phyloP scores from a whole-genome alignment of 1,284 basidiomycete genomes.

The Lentinus polychrous region DNA sequence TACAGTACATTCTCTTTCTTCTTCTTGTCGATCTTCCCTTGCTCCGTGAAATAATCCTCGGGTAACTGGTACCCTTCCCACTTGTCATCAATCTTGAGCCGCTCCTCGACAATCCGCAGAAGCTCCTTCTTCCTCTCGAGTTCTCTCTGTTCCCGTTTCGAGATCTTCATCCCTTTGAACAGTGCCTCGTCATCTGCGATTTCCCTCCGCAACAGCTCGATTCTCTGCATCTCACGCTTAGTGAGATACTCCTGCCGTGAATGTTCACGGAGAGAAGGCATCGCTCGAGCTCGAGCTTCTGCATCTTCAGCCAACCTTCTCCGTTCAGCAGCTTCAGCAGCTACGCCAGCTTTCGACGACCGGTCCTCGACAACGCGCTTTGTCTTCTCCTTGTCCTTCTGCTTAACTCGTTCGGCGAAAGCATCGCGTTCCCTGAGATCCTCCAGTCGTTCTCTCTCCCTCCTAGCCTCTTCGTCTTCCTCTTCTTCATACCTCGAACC shows the following conservation, averaged over 20 bases:
- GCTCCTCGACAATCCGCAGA: constrained; percentile 87
- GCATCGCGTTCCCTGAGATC: constrained; percentile 88
- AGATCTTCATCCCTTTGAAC: constrained; percentile 84
- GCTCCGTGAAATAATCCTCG: constrained; percentile 96
- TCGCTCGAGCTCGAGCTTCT: constrained; percentile 68
- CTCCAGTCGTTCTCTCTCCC: constrained; percentile 70
- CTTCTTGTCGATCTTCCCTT: constrained; percentile 97
- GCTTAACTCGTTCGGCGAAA: constrained; percentile 83
- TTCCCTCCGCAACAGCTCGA: constrained; percentile 89
- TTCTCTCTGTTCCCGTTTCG: constrained; percentile 76
- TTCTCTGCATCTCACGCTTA: constrained; percentile 93
- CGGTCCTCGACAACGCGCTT: constrained; percentile 93
- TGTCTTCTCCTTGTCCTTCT: constrained; percentile 79
- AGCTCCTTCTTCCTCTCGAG: constrained; percentile 92
- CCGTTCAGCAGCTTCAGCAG: constrained; percentile 79
- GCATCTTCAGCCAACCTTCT: constrained; percentile 82
- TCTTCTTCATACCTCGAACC: constrained; percentile 34
- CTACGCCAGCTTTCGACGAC: constrained; percentile 71
- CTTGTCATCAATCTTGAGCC: constrained; percentile 89
- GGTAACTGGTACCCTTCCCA: constrained; percentile 92
- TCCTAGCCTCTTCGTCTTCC: constrained; percentile 67
- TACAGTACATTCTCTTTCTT: constrained; percentile 94
- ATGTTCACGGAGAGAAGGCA: constrained; percentile 79
- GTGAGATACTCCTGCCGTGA: constrained; percentile 93
- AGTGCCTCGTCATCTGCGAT: constrained; percentile 89